Conservation (phyloP, 352 stramenopile species). For the Phytophthora macrochlamydospora region DNA sequence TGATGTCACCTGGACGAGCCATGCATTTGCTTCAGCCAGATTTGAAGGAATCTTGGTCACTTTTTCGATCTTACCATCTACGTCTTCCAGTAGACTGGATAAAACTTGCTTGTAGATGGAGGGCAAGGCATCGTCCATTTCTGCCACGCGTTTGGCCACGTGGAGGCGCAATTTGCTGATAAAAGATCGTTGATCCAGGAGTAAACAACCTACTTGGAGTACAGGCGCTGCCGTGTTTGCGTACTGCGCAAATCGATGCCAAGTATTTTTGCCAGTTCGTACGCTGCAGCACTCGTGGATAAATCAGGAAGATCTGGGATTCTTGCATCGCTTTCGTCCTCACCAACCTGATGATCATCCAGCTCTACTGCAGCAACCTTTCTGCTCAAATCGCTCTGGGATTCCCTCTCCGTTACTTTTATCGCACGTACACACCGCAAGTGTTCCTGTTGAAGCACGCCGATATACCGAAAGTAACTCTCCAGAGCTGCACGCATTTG, state of each 20-base stretch:
- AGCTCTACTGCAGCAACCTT: background rate
- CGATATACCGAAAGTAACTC: slow-evolving; percentile 35
- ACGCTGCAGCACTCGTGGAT: slow-evolving; percentile 33
- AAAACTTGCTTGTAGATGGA: slow-evolving; percentile 60
- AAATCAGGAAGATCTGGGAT: slow-evolving; percentile 25
- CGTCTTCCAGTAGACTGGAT: slow-evolving; percentile 46
- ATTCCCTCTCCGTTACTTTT: slow-evolving; percentile 35
- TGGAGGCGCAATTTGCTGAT: slow-evolving; percentile 38
- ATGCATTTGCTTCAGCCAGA: slow-evolving; percentile 49
- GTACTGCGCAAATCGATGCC: slow-evolving; percentile 46
- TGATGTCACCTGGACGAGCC: slow-evolving; percentile 54
- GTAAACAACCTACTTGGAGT: slow-evolving; percentile 55
- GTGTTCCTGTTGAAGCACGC: slow-evolving; percentile 39
- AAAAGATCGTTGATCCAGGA: slow-evolving; percentile 59
- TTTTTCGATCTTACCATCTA: slow-evolving; percentile 58
- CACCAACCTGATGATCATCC: background rate
- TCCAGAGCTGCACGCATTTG: slow-evolving; percentile 37
- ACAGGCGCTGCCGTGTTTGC: slow-evolving; percentile 27
- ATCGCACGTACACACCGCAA: slow-evolving; percentile 36
- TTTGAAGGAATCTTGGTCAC: slow-evolving; percentile 68
- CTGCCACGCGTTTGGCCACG: slow-evolving; percentile 33
- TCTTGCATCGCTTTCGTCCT: slow-evolving; percentile 15
- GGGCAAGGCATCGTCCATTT: slow-evolving; percentile 53
- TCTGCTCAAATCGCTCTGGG: slow-evolving; percentile 2
- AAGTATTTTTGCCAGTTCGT: slow-evolving; percentile 48